These are phyloP conservation scores for Daldinia vernicosa DNA, from an alignment of 495 filamentous ascomycete species.

Conservation along the genomic window DNA sequence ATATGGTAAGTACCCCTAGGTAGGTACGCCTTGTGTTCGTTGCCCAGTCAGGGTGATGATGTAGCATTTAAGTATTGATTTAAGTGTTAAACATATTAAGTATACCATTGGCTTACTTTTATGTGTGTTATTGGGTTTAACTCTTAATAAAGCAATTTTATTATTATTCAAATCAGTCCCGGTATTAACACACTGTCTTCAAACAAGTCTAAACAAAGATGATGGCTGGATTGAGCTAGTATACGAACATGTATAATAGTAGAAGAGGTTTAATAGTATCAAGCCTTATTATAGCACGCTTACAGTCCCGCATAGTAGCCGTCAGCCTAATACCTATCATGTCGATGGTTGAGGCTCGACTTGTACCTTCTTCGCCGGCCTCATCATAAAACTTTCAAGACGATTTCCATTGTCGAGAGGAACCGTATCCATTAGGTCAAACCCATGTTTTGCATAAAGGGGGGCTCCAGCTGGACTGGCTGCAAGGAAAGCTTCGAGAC, in stretches of 20 bases:
- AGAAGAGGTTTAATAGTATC: no score
- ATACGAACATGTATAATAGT: not conserved
- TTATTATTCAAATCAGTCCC: no score
- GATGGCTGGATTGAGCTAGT: no score
- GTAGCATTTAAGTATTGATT: not conserved
- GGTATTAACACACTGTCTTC: not conserved
- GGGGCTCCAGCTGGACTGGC: constrained; percentile 60
- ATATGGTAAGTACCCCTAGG: not conserved
- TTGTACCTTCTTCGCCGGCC: constrained; percentile 23
- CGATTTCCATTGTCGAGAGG: constrained; percentile 45
- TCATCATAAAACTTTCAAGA: constrained; percentile 46
- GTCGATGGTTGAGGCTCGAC: not conserved
- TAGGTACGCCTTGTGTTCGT: not conserved
- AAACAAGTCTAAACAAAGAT: not conserved
- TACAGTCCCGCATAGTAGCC: not conserved
- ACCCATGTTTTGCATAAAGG: constrained; percentile 66
- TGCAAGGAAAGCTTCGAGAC: constrained; percentile 61
- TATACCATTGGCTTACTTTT: not conserved
- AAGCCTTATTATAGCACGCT: no score
- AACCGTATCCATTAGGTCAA: constrained; percentile 53
- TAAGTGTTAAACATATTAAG: not conserved
- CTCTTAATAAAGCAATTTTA: not conserved
- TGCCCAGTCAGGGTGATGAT: not conserved
- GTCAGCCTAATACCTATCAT: not conserved
- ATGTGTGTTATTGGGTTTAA: not conserved